Base-by-base conservation (phyloP, 2,329 filamentous ascomycete species). In the Purpureocillium takamizusanense region DNA sequence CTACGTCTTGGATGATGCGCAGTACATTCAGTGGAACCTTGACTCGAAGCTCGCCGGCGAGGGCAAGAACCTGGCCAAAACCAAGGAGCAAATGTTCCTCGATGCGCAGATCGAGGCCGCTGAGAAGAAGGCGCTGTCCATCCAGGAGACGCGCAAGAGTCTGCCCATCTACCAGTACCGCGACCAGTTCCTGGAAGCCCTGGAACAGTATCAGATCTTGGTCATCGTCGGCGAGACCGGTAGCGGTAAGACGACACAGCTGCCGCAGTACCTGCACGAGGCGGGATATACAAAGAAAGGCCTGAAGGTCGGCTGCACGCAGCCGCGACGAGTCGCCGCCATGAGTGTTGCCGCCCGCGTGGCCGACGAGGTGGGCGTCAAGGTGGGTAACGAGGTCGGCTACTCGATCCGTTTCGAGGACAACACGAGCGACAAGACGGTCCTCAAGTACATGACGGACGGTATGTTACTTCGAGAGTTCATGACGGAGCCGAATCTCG, bases 291-390 rank as follows among this genome's bases (percentile, higher is more conserved):
- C 87, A 3, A 87, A 90, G 54, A 73, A 76, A 16, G 87, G 84
- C 6, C 70, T 84, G 61, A 95, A 90, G 58, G 77, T 98, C 10
- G 90, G 86, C 4, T 95, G 89, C 53, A 98, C 92, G 0, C 92
- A 98, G 48, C 92, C 92, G 4, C 81, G 92, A 50, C 80, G 92
- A 68, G 92, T 98, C 10, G 92, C 92, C 4, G 92, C 92, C 23
- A 97, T 97, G 90, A 92, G 84, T 53, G 90, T 97, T 15, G 90
- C 92, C n/a, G 80, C 86, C 33, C 87, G 92, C 70, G 92, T 98
- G 2, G 86, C 90, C 0, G 89, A 97, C 40, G 92, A 98, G 57
- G 85, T 94, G 66, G 88, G 85, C 1, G 83, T 87, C 42, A 89
- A 90, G 57, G 66, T 97, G 10, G 92, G 92, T 1, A 84, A 86